phyloP scores from a whole-genome alignment of 305 asterid species.

The Fraxinus platypoda region DNA sequence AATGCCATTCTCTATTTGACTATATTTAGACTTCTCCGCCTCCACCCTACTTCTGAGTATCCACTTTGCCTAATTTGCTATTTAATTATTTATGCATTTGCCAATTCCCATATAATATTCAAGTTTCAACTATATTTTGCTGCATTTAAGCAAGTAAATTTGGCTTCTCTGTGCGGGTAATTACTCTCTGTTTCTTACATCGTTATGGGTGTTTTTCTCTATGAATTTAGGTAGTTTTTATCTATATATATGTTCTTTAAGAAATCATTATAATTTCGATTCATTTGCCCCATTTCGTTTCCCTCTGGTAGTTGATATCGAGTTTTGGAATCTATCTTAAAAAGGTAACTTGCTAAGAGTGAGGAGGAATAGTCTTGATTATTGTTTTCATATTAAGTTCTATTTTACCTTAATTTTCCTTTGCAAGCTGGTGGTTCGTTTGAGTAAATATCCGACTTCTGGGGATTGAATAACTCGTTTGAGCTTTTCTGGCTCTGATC shows the following conservation, averaged over 20 bases:
- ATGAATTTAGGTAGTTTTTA: not conserved
- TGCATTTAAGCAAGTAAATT: not conserved
- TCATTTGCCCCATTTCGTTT: not conserved
- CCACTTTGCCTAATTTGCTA: not conserved
- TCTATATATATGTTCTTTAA: not conserved
- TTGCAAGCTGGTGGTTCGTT: not conserved
- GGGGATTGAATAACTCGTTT: not conserved
- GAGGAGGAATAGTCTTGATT: not conserved
- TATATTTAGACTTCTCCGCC: not conserved
- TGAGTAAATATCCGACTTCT: not conserved
- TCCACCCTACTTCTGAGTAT: not conserved
- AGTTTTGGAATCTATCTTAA: not conserved
- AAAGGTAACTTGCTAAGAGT: not conserved
- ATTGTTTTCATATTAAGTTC: not conserved
- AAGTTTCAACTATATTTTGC: not conserved
- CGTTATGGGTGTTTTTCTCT: not conserved
- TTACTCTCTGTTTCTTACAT: not conserved
- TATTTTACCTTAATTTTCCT: not conserved
- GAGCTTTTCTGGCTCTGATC: not conserved
- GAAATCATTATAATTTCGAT: not conserved
- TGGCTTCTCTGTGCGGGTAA: not conserved
- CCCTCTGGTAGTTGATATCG: not conserved
- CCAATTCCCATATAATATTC: not conserved
- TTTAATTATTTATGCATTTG: not conserved
- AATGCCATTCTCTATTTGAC: not conserved